Evolutionary conservation across 108 stramenopile genomes (phyloP).

Genomic region (Skeletonema tropicum): DNA sequence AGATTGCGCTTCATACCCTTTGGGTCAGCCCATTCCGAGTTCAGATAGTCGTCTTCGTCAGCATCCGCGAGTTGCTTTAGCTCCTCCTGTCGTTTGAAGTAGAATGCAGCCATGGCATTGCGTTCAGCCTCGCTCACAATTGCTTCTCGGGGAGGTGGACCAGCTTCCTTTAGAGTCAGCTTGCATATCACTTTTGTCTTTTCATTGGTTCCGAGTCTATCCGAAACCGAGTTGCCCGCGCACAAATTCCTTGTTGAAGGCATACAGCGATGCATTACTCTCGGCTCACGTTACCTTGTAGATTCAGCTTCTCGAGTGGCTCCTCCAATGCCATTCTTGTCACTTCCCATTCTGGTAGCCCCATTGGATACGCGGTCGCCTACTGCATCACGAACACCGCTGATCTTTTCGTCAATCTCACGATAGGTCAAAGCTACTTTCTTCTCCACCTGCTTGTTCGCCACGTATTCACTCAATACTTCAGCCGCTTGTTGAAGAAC

Average conservation of each 20-base stretch:
- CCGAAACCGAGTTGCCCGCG: constrained; percentile 61
- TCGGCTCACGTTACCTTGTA: background rate
- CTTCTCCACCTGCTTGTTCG: constrained; percentile 51
- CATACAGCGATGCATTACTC: constrained; percentile 75
- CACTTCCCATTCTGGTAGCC: constrained; percentile 81
- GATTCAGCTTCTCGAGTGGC: constrained; percentile 27
- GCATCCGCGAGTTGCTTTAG: constrained; percentile 73
- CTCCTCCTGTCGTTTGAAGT: constrained; percentile 93
- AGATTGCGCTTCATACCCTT: constrained; percentile 69
- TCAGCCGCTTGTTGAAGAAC: constrained; percentile 59
- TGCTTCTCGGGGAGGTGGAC: constrained; percentile 85
- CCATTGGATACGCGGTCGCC: constrained; percentile 85
- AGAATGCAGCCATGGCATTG: constrained; percentile 92
- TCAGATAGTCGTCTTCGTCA: constrained; percentile 88
- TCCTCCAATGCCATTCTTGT: constrained; percentile 63
- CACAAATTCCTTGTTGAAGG: constrained; percentile 82
- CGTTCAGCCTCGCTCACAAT: constrained; percentile 87
- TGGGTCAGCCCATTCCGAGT: constrained; percentile 85
- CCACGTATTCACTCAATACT: constrained; percentile 54
- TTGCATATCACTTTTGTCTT: constrained; percentile 88
- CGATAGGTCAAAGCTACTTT: constrained; percentile 45
- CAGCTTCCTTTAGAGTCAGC: constrained; percentile 68
- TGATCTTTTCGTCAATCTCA: constrained; percentile 73
- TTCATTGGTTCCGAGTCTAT: constrained; percentile 83
- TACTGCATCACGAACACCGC: constrained; percentile 75